Evolutionary conservation across 345 rosid genomes (phyloP), one percentile per base, ranked within the genome.

Genomic region (Noccaea caerulescens): DNA sequence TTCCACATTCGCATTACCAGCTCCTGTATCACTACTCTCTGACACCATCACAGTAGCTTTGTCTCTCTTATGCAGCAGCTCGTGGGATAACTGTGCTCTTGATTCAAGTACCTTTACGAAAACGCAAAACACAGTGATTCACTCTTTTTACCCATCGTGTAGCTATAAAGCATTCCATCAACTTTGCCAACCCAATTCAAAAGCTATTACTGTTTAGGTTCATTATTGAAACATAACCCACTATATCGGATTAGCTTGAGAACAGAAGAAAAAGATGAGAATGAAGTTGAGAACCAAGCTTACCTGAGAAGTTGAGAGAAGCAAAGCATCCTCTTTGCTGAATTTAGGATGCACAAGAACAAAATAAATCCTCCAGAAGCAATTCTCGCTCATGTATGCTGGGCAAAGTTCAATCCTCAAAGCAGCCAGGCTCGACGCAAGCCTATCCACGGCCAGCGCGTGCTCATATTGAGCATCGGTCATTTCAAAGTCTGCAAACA

Each of bases 311-410:
- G 98, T 88, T 14, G 96, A 89, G 79, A 95, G 84, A 80, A 82
- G 76, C 49, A 85, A 84, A 0, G 98, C 90, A 72, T 92, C 97
- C 38, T 80, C 69, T 76, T 90, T 90, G 74, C 78, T 83, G 64
- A 95, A 96, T 57, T 88, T 85, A 23, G 99, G 90, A 81, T 89
- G 97, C 78, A 88, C 72, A 59, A 95, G 97, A n/a, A 92, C 98
- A 80, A 95, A 95, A 76, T 92, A 95, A 71, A 95, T 88, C 80
- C 86, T 92, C 98, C 98, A 95, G 76, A 92, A 92, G 85, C 91
- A 90, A 71, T 85, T 72, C 66, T 90, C 92, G 37, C 87, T 92
- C 94, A 92, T 88, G 78, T 90, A 90, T 10, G 87, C 84, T 0
- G 99, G 98, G 13, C 97, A 92, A 64, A 95, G 95, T 32, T 95